phyloP scores from a whole-genome alignment of 1,284 basidiomycete species.

The Hypsizygus ulmarius region DNA sequence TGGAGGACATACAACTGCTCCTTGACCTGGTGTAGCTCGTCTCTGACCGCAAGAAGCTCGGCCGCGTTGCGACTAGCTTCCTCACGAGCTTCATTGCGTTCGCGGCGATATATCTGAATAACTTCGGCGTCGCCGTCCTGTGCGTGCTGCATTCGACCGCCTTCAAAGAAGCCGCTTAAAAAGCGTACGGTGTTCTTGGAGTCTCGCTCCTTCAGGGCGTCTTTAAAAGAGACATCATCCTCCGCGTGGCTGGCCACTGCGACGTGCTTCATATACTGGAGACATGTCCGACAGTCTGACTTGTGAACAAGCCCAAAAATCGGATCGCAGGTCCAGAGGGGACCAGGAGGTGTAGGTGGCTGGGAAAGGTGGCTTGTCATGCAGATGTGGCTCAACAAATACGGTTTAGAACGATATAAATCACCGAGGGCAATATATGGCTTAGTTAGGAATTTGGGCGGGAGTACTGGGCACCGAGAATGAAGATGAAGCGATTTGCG shows the following conservation, averaged over 20 bases:
- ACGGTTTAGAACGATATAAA: neutral
- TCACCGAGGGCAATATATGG: constrained; percentile 6
- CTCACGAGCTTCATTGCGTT: constrained; percentile 23
- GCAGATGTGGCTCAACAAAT: neutral
- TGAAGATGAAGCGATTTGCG: neutral
- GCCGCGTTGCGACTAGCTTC: constrained; percentile 11
- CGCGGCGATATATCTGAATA: constrained; percentile 26
- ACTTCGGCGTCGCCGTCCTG: constrained; percentile 24
- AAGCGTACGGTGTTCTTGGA: constrained; percentile 23
- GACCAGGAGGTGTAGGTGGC: neutral
- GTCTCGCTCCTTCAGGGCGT: constrained; percentile 38
- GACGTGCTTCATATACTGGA: constrained; percentile 41
- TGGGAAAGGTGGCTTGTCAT: neutral
- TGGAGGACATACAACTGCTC: constrained; percentile 36
- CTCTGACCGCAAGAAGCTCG: constrained; percentile 32
- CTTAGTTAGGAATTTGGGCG: constrained; percentile 1
- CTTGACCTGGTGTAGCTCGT: constrained; percentile 32
- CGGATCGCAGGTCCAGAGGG: constrained; percentile 26
- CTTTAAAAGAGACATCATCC: constrained; percentile 35
- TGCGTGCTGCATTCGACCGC: constrained; percentile 24
- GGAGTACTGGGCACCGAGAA: neutral
- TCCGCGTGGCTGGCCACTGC: constrained; percentile 29
- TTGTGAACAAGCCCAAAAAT: constrained; percentile 43
- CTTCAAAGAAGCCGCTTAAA: constrained; percentile 29
- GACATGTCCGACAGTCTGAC: constrained; percentile 37